Evolutionary conservation across 352 stramenopile genomes (phyloP).

Genomic region (Plasmopara muralis): DNA sequence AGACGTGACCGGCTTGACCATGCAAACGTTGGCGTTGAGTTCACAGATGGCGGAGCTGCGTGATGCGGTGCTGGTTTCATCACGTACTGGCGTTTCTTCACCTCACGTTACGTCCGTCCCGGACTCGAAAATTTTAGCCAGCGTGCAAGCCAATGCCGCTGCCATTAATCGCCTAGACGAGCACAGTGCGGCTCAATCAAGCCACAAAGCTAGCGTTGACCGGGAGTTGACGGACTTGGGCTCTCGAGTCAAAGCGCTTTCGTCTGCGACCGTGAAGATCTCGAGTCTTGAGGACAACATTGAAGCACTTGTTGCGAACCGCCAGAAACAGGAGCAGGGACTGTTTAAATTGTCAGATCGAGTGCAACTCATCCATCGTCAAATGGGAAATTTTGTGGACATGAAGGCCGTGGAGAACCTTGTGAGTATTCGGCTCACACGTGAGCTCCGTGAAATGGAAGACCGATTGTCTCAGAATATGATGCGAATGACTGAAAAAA

Average conservation of each 20-base stretch:
- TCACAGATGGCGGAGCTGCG: conserved; percentile 47
- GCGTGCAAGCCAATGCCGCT: conserved; percentile 37
- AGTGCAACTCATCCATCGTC: conserved; percentile 42
- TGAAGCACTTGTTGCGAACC: conserved; percentile 37
- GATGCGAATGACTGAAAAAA: conserved; percentile 53
- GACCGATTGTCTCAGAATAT: conserved; percentile 51
- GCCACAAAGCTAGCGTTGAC: conserved; percentile 56
- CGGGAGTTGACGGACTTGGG: conserved; percentile 51
- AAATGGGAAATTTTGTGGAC: conserved; percentile 46
- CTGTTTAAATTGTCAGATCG: conserved; percentile 54
- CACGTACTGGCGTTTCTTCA: not conserved
- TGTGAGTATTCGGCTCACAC: conserved; percentile 54
- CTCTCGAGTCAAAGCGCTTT: conserved; percentile 51
- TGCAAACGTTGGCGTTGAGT: conserved; percentile 31
- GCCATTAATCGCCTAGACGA: conserved; percentile 66
- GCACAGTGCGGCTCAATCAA: conserved; percentile 54
- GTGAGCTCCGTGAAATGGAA: conserved; percentile 70
- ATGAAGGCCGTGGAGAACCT: conserved; percentile 62
- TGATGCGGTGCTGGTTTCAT: conserved; percentile 34
- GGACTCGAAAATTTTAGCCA: conserved; percentile 28
- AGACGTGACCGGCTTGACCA: conserved; percentile 46
- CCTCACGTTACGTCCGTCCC: conserved; percentile 9
- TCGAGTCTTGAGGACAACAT: conserved; percentile 53
- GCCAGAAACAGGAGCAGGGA: conserved; percentile 47
- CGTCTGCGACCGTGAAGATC: conserved; percentile 50